Evolutionary conservation across 2,329 filamentous ascomycete genomes (phyloP), one percentile per base, ranked within the genome.

Genomic region (Fusarium foetens): DNA sequence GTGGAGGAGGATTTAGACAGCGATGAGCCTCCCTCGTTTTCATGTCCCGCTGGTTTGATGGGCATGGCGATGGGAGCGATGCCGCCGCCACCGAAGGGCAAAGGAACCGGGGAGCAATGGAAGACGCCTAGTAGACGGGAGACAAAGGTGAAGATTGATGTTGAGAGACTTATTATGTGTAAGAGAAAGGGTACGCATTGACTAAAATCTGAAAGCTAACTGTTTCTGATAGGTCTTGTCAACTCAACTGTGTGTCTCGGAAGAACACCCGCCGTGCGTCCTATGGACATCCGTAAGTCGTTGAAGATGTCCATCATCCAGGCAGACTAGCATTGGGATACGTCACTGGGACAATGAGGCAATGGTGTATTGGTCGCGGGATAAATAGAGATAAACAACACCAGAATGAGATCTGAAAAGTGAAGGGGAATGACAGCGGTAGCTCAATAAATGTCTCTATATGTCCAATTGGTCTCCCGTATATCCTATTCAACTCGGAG

Each of bases 51-150:
- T 21, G 60, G 48, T 1, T 38, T 65, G 29, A 23, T 49, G 48
- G 60, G 63, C 4, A 38, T 66, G 63, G 63, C 60, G 1, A 66
- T 38, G 36, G 63, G 63, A 21, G 41, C 36, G 2, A 65, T 66
- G 36, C 60, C 63, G 0, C 36, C 63, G 2, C 42, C 42, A 1
- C 46, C 63, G 2, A 65, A 48, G 10, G 14, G 31, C 0, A 35
- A 27, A 21, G 41, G 38, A 0, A 13, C 36, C 0, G 11, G n/a
- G 19, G 48, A 65, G 6, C 60, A 36, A 3, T 66, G 60, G 63
- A 66, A 66, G 19, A 42, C 42, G 0, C 63, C 63, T 3, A 36
- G 3, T 0, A 42, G 16, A 6, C 54, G 48, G 4, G 63, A 65
- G 5, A 66, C 60, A 4, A 65, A 58, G 9, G 60, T 58, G 0